Evolutionary conservation across 257 asterid genomes (phyloP).

Genomic region (Lantana camara): DNA sequence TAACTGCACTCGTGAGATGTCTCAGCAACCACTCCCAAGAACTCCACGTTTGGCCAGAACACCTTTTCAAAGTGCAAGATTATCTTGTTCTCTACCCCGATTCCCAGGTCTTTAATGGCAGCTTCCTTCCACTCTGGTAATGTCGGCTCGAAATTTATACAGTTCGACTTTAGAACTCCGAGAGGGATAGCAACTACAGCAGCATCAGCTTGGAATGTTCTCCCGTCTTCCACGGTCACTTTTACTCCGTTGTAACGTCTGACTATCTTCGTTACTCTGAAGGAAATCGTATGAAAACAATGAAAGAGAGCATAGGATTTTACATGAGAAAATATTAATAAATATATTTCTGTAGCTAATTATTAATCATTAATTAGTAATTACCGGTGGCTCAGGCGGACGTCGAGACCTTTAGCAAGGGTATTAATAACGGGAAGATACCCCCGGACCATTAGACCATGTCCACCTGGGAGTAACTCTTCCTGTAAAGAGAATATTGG

Average conservation of each 20-base stretch:
- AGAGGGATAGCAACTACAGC: constrained; percentile 67
- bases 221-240: constrained; percentile 71
- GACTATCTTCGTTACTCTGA: constrained; percentile 59
- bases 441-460: constrained; percentile 84
- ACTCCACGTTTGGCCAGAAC: constrained; percentile 86
- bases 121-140: constrained; percentile 79
- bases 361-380: background rate
- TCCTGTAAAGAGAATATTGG: constrained; percentile 41
- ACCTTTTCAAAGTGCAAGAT: constrained; percentile 58
- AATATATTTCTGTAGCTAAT: background rate
- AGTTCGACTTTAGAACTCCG: constrained; percentile 69
- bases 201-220: constrained; percentile 72
- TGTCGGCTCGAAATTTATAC: constrained; percentile 61
- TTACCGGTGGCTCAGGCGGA: constrained; percentile 66
- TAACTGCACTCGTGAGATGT: constrained; percentile 68
- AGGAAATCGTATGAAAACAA: background rate
- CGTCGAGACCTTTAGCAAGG: constrained; percentile 76
- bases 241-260: constrained; percentile 67
- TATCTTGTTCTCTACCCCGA: constrained; percentile 80
- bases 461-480: constrained; percentile 81
- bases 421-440: constrained; percentile 73
- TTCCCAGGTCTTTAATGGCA: constrained; percentile 65
- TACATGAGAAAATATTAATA: background rate
- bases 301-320: background rate
- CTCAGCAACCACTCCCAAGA: constrained; percentile 77